Evolutionary conservation across 768 basidiomycete species (phyloP).

Genomic region (Boletus rufocinnamomeus): DNA sequence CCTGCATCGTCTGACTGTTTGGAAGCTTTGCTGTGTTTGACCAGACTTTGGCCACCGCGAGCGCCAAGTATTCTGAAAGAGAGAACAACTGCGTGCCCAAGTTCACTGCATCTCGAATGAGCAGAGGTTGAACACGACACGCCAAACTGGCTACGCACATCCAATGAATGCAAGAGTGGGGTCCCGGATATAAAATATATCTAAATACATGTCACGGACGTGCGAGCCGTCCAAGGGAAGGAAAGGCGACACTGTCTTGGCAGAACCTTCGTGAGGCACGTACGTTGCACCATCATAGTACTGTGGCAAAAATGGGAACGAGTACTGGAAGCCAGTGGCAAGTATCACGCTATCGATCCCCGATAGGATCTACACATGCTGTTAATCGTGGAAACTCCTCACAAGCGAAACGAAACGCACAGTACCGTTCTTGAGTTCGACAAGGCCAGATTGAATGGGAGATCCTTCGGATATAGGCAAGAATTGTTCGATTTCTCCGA

Average conservation of each 20-base stretch:
- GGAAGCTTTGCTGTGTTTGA: neutral
- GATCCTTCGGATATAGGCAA: neutral
- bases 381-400: neutral
- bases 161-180: neutral
- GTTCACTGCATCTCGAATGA: neutral
- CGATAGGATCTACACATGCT: neutral
- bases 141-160: neutral
- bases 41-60: slow-evolving; percentile 2
- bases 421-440: neutral
- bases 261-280: neutral
- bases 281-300: neutral
- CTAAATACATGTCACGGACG: neutral
- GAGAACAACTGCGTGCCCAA: neutral
- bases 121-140: neutral
- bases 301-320: neutral
- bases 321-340: neutral
- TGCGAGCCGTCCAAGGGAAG: neutral
- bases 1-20: neutral
- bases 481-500: neutral
- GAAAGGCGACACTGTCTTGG: neutral
- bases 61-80: neutral
- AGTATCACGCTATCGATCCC: slow-evolving; percentile 1
- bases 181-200: neutral
- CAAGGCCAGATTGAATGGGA: neutral
- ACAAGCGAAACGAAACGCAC: neutral